These are phyloP conservation scores for Daphne laureola DNA, from an alignment of 441 rosid genomes.

Conservation along the genomic window DNA sequence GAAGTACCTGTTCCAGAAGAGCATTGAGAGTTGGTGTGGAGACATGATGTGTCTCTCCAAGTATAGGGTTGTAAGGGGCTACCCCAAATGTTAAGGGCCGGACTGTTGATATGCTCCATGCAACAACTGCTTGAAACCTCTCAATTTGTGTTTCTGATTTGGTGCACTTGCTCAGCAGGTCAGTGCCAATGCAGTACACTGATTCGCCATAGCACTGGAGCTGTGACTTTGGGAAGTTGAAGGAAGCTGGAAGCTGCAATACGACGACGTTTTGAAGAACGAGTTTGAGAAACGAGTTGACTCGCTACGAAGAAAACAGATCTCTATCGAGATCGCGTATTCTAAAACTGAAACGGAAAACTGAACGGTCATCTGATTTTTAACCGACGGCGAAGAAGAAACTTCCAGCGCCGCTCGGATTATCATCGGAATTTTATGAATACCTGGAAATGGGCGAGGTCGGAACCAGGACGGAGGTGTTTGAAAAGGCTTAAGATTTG, in stretches of 20 bases:
- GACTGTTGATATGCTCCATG: conserved; percentile 56
- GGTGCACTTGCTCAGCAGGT: conserved; percentile 43
- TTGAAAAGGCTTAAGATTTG: conserved; percentile 49
- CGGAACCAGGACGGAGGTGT: conserved; percentile 58
- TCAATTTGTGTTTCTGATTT: conserved; percentile 33
- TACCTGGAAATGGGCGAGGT: conserved; percentile 59
- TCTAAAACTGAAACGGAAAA: background rate
- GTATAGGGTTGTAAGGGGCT: conserved; percentile 77
- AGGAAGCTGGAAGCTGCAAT: conserved; percentile 55
- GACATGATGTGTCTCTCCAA: conserved; percentile 92
- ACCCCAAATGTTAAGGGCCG: conserved; percentile 59
- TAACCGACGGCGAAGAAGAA: no score
- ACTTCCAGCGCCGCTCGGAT: no score
- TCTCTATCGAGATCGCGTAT: background rate
- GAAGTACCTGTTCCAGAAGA: conserved; percentile 62
- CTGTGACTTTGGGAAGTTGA: conserved; percentile 79
- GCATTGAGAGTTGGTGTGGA: conserved; percentile 53
- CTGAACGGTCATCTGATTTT: no score
- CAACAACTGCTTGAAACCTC: conserved; percentile 42
- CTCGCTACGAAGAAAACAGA: background rate
- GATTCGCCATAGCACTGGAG: conserved; percentile 80
- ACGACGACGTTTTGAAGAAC: background rate
- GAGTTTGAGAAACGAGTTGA: background rate
- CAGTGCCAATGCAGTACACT: conserved; percentile 33
- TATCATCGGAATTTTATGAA: no score